phyloP scores from a whole-genome alignment of 306 rosid species.

The apple (Malus domestica) region ASM211411v1 NC_041799.1:22679001-22679500 shows the following conservation, averaged over 20 bases:
- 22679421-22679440: not conserved
- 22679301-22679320: slow-evolving; percentile 55
- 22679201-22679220: slow-evolving; percentile 55
- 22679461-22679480: no score
- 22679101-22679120: not conserved
- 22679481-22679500: no score
- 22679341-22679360: not conserved
- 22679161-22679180: slow-evolving; percentile 36
- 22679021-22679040: not conserved
- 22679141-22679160: not conserved
- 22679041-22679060: not conserved
- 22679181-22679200: slow-evolving; percentile 52
- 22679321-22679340: not conserved
- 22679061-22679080: not conserved
- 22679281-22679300: slow-evolving; percentile 86
- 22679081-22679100: not conserved
- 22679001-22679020: not conserved
- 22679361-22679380: not conserved
- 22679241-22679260: slow-evolving; percentile 62
- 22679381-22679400: not conserved
- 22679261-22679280: slow-evolving; percentile 49
- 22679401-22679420: not conserved
- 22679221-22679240: slow-evolving; percentile 45
- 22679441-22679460: no score
- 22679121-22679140: not conserved